Evolutionary conservation across 1,284 basidiomycete genomes (phyloP).

Genomic region (Lignosus rhinocerotis): DNA sequence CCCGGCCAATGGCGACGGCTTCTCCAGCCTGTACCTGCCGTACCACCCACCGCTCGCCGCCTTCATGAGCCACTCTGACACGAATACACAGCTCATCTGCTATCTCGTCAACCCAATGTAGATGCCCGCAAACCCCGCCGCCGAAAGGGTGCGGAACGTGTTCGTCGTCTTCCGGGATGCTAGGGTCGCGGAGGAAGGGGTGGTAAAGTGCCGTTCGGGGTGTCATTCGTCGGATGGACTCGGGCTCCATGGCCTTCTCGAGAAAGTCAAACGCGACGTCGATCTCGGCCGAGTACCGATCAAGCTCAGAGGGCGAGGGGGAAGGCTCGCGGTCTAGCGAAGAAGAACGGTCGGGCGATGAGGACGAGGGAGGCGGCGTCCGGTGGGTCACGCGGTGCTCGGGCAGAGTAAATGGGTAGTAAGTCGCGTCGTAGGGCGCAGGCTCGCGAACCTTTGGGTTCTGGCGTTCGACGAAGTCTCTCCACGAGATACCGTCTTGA

Average conservation of each 20-base stretch:
- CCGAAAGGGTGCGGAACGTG: conserved; percentile 68
- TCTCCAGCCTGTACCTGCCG: conserved; percentile 57
- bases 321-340: conserved; percentile 13
- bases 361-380: conserved; percentile 23
- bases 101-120: conserved; percentile 60
- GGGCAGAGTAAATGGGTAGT: conserved; percentile 49
- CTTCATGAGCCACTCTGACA: conserved; percentile 29
- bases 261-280: conserved; percentile 75
- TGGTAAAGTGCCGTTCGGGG: conserved; percentile 78
- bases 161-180: conserved; percentile 55
- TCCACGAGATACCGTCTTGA: conserved; percentile 66
- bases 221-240: conserved; percentile 75
- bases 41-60: conserved; percentile 35
- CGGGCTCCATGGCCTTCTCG: conserved; percentile 69
- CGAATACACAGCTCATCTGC: conserved; percentile 51
- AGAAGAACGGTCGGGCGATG: conserved; percentile 28
- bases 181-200: conserved; percentile 59
- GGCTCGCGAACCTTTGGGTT: conserved; percentile 75
- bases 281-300: conserved; percentile 56
- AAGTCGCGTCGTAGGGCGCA: conserved; percentile 48
- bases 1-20: conserved; percentile 65
- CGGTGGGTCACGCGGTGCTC: conserved; percentile 5
- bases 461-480: conserved; percentile 70
- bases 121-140: conserved; percentile 58
- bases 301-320: conserved; percentile 23